Percentiles rank a stretch among this genome's conserved stretches.
These are phyloP conservation scores for Aegilops bicornis DNA, from an alignment of 176 grass and related monocot species.

Conservation along the genomic window DNA sequence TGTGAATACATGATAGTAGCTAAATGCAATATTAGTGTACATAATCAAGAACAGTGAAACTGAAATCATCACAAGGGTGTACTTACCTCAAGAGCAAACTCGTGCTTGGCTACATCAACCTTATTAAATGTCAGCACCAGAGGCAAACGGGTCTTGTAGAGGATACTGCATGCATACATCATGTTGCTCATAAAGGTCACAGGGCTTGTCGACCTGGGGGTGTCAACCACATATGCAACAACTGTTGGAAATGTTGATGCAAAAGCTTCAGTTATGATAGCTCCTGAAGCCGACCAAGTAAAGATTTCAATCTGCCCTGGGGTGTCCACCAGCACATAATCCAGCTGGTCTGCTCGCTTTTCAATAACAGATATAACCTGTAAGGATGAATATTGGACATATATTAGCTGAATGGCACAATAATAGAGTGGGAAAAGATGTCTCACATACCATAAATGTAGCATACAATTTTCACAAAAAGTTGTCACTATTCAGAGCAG, in stretches of 20 bases:
- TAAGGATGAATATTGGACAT: slow-evolving; percentile 23
- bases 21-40: neutral
- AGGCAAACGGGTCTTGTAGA: slow-evolving; percentile 90
- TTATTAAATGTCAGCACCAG: slow-evolving; percentile 90
- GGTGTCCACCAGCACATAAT: slow-evolving; percentile 96
- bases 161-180: slow-evolving; percentile 95
- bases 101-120: slow-evolving; percentile 85
- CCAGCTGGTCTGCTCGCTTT: slow-evolving; percentile 77
- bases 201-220: slow-evolving; percentile 80
- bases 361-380: slow-evolving; percentile 91
- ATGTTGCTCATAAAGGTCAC: slow-evolving; percentile 98
- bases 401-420: slow-evolving; percentile 7
- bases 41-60: neutral
- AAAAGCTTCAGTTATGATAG: slow-evolving; percentile 96
- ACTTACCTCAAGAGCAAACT: slow-evolving; percentile 76
- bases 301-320: slow-evolving; percentile 98
- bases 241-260: slow-evolving; percentile 95
- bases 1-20: neutral
- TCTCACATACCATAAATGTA: neutral
- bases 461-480: neutral
- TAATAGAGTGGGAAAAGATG: neutral
- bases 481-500: neutral
- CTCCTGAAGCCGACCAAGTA: slow-evolving; percentile 98
- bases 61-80: neutral
- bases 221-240: slow-evolving; percentile 87